Evolutionary conservation across 139 green algal species (phyloP), one percentile per base, ranked within the genome.

Genomic region (Chlamydomonas eustigma): DNA sequence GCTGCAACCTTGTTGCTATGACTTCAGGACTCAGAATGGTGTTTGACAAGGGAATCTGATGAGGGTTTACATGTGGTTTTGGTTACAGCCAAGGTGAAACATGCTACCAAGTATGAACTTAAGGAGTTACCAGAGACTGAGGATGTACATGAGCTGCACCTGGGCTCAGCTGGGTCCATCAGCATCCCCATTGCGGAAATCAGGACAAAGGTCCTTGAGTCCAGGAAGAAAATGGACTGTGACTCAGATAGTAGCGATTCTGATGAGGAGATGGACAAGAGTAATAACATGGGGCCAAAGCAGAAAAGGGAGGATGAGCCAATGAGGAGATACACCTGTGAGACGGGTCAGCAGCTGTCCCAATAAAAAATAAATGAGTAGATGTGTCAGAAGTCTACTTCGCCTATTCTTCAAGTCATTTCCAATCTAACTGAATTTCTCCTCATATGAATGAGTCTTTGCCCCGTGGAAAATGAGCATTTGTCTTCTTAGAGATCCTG

Each of bases 111-210:
- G 68, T 75, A 75, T 24, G 37, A 33, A 24, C 68, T 75, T 28
- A 28, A n/a, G 38, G 37, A 75, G 68, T n/a, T 75, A 4, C 68
- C 68, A 36, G 5, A 34, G 25, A 38, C 34, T 38, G 4, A 4
- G 5, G 68, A 58, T 4, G 64, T 5, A 95, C 1, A 66, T 75
- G 77, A 25, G 51, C 50, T 77, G 37, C 12, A 28, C 8, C 36
- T 74, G 35, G 72, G 50, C 2, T 50, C 30, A 30, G 33, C 18
- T 52, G 34, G 73, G 18, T n/a, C 22, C 22, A 25, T 52, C 3
- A 22, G 51, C 4, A 24, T 77, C 30, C 22, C 32, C 5, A 51
- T 77, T 3, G n/a, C 37, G 34, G 33, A 30, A 35, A 22, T 71
- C 38, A 18, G 8, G 4, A 22, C 3, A 22, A 58, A 63, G 72